These are phyloP conservation scores for Exophiala sideris DNA, from an alignment of 2,329 filamentous ascomycete genomes.

Conservation along the genomic window DNA sequence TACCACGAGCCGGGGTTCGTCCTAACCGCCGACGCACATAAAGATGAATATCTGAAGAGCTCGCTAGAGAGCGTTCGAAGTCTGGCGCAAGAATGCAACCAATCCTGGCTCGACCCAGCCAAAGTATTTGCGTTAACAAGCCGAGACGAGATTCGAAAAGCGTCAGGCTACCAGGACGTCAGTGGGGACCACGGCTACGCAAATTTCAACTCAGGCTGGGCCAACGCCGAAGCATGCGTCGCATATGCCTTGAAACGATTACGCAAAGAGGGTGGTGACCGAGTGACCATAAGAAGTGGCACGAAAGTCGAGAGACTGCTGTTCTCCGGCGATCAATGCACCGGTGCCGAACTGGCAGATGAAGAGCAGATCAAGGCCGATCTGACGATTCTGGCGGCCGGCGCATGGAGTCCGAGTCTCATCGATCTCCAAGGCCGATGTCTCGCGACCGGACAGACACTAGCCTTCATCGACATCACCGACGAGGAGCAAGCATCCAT, in stretches of 20 bases:
- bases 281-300: slow-evolving; percentile 36
- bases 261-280: slow-evolving; percentile 29
- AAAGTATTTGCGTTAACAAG: slow-evolving; percentile 36
- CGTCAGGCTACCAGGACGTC: slow-evolving; percentile 21
- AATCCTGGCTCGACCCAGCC: slow-evolving; percentile 36
- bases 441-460: slow-evolving; percentile 74
- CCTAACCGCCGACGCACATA: slow-evolving; percentile 34
- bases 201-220: slow-evolving; percentile 48
- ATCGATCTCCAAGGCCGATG: slow-evolving; percentile 74
- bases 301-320: slow-evolving; percentile 36
- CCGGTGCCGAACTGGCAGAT: slow-evolving; percentile 19
- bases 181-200: slow-evolving; percentile 39
- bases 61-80: slow-evolving; percentile 21
- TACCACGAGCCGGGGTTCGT: slow-evolving; percentile 45
- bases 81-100: slow-evolving; percentile 30
- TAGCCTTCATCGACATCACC: slow-evolving; percentile 75
- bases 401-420: slow-evolving; percentile 79
- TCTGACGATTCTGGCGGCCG: slow-evolving; percentile 66
- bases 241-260: slow-evolving; percentile 38
- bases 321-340: slow-evolving; percentile 24
- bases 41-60: slow-evolving; percentile 17
- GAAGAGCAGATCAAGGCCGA: slow-evolving; percentile 23
- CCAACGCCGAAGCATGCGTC: slow-evolving; percentile 42
- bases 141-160: slow-evolving; percentile 18
- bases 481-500: slow-evolving; percentile 66